Conservation (phyloP, 805 yeast species). For the Teunomyces kruisii region DNA sequence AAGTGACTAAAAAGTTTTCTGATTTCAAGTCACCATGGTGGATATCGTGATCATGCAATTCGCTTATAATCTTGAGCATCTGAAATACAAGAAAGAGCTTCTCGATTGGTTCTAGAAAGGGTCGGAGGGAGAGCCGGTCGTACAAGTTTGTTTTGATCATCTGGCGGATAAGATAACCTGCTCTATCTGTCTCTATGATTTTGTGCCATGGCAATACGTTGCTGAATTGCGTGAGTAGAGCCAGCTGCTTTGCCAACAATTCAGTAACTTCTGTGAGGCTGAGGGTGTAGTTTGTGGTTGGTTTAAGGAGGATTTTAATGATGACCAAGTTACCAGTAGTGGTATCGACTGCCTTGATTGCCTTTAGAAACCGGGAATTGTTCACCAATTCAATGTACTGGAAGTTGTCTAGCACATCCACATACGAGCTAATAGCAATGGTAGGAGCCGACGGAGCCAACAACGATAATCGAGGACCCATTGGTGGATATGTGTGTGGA, state of each 20-base stretch:
- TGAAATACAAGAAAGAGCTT: conserved; percentile 85
- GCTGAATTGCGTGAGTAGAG: conserved; percentile 46
- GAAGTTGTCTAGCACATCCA: conserved; percentile 72
- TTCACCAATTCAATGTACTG: conserved; percentile 77
- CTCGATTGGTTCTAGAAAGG: conserved; percentile 79
- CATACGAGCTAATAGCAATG: conserved; percentile 85
- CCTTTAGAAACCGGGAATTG: conserved; percentile 80
- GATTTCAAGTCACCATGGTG: conserved; percentile 91
- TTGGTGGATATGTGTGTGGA: conserved; percentile 22
- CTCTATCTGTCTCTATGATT: conserved; percentile 84
- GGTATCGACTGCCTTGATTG: conserved; percentile 73
- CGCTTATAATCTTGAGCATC: conserved; percentile 58
- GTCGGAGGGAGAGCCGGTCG: conserved; percentile 83
- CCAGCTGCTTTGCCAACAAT: conserved; percentile 34
- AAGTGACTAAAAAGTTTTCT: conserved; percentile 82
- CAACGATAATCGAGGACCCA: conserved; percentile 88
- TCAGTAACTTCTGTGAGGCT: conserved; percentile 26
- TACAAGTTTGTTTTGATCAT: conserved; percentile 76
- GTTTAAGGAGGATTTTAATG: conserved; percentile 82
- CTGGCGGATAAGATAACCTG: conserved; percentile 87
- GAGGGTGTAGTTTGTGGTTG: conserved; percentile 34
- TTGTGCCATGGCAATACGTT: conserved; percentile 71
- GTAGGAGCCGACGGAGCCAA: conserved; percentile 91
- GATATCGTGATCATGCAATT: conserved; percentile 60
- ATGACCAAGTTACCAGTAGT: conserved; percentile 64